Conservation (phyloP, 768 basidiomycete genomes). For the Russula brevipes region DNA sequence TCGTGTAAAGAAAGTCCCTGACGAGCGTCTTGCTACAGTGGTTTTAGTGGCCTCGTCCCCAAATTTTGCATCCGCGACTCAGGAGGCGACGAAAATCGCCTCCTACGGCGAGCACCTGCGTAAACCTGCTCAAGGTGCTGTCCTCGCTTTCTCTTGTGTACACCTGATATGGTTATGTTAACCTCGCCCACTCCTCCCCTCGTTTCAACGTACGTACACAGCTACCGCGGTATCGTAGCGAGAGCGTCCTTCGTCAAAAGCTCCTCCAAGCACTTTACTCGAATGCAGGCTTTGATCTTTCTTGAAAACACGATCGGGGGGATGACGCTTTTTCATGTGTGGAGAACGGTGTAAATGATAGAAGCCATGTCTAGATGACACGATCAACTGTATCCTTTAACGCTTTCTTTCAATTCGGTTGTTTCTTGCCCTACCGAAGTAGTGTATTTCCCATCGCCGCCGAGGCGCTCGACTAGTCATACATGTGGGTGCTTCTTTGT, state of each 20-base stretch:
- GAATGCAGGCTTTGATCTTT: slow-evolving; percentile 90
- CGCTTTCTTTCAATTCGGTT: no score
- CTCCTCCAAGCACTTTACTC: slow-evolving; percentile 82
- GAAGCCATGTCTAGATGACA: no score
- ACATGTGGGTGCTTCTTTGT: no score
- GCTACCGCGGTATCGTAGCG: slow-evolving; percentile 67
- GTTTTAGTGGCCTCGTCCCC: slow-evolving; percentile 83
- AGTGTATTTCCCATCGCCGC: no score
- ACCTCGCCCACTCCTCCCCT: neutral
- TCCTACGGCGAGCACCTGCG: slow-evolving; percentile 84
- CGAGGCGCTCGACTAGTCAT: no score
- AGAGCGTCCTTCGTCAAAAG: slow-evolving; percentile 63
- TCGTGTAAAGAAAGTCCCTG: neutral
- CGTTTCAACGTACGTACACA: slow-evolving; percentile 27
- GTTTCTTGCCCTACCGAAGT: no score
- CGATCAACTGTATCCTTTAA: no score
- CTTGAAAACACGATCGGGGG: slow-evolving; percentile 37
- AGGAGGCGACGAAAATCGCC: slow-evolving; percentile 61
- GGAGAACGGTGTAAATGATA: no score
- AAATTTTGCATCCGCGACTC: slow-evolving; percentile 85
- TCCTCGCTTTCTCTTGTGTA: neutral
- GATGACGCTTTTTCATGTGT: no score
- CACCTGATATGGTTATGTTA: neutral
- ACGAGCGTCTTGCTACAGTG: slow-evolving; percentile 37
- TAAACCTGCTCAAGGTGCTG: slow-evolving; percentile 82